Percentiles rank a stretch among this genome's conserved stretches.
Conservation (phyloP, 2,329 filamentous ascomycete genomes). For the Bisporella sp. region DNA sequence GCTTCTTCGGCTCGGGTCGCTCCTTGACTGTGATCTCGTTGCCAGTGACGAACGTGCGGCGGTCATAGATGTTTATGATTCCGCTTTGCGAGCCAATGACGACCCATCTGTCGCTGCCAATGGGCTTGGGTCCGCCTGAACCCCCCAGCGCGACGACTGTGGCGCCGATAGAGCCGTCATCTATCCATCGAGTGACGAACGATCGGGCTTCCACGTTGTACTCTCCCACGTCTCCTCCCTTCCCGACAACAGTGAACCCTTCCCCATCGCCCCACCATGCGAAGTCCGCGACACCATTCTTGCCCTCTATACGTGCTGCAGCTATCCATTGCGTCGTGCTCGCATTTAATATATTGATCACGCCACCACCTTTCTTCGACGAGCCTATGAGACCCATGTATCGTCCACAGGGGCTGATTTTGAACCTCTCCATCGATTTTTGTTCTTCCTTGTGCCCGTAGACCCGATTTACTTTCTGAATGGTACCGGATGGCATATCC, state of each 20-base stretch:
- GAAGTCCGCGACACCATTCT: constrained; percentile 82
- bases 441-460: constrained; percentile 75
- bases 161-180: constrained; percentile 82
- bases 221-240: constrained; percentile 84
- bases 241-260: constrained; percentile 76
- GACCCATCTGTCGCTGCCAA: constrained; percentile 83
- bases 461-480: constrained; percentile 75
- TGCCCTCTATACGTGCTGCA: constrained; percentile 73
- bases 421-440: constrained; percentile 85
- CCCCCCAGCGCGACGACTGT: constrained; percentile 78
- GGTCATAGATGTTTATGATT: constrained; percentile 91
- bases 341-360: constrained; percentile 78
- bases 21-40: constrained; percentile 49
- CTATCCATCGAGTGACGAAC: constrained; percentile 77
- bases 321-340: constrained; percentile 81
- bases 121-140: constrained; percentile 43
- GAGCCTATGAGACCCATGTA: constrained; percentile 81
- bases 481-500: constrained; percentile 73
- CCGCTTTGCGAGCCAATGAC: constrained; percentile 81
- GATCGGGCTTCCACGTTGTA: constrained; percentile 65
- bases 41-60: constrained; percentile 36
- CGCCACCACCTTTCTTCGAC: constrained; percentile 76
- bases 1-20: constrained; percentile 63
- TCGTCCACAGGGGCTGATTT: constrained; percentile 75
- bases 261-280: constrained; percentile 84